Conservation (phyloP, 371 early-diverging fungal species). For the Mucor velutinosus region DNA sequence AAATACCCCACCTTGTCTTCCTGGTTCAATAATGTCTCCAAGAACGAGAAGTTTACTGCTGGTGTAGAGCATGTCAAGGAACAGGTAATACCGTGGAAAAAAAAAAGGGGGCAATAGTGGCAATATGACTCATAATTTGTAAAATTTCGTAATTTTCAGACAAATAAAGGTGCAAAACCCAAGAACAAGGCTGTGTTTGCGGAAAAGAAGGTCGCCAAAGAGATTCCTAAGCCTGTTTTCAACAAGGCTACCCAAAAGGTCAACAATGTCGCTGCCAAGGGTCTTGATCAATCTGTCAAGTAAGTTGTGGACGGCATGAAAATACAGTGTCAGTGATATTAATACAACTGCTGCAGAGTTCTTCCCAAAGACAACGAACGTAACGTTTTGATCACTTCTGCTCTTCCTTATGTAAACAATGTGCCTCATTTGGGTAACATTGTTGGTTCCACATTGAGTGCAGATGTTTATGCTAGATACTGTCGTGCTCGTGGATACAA, state of each 20-base stretch:
- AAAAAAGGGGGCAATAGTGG: not conserved
- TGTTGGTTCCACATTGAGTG: constrained; percentile 97
- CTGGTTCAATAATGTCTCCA: constrained; percentile 37
- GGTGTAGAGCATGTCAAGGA: constrained; percentile 36
- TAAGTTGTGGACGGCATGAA: constrained; percentile 12
- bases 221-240: constrained; percentile 26
- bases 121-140: constrained; percentile 14
- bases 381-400: constrained; percentile 97
- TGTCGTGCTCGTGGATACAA: constrained; percentile 92
- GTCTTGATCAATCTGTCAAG: constrained; percentile 23
- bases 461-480: constrained; percentile 97
- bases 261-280: constrained; percentile 18
- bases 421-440: constrained; percentile 99
- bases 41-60: constrained; percentile 23
- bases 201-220: constrained; percentile 30
- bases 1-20: constrained; percentile 38
- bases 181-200: constrained; percentile 36
- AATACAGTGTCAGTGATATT: not conserved
- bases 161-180: constrained; percentile 34
- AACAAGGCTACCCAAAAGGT: constrained; percentile 45
- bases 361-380: constrained; percentile 70
- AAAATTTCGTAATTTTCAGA: constrained; percentile 12
- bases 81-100: constrained; percentile 18
- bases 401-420: constrained; percentile 99
- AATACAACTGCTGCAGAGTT: constrained; percentile 30